Evolutionary conservation across 2,329 filamentous ascomycete species (phyloP).

Genomic region (Cytospora mali): DNA sequence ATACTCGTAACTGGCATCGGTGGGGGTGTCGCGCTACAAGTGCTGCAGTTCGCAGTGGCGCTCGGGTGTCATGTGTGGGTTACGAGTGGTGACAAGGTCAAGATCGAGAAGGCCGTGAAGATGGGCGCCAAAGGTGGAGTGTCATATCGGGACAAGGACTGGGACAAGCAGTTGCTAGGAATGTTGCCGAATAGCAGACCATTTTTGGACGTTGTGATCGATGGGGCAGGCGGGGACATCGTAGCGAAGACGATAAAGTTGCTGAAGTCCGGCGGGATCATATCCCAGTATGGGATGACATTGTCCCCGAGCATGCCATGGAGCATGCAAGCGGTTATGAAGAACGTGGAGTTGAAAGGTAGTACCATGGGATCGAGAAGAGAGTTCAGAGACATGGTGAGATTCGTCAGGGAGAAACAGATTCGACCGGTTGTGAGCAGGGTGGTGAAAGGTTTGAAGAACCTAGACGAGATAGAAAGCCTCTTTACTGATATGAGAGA

Average conservation of each 20-base stretch:
- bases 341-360: slow-evolving; percentile 84
- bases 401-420: slow-evolving; percentile 73
- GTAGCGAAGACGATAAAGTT: slow-evolving; percentile 68
- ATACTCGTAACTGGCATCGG: slow-evolving; percentile 90
- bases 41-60: slow-evolving; percentile 76
- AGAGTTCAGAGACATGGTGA: slow-evolving; percentile 90
- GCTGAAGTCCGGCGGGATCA: slow-evolving; percentile 80
- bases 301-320: slow-evolving; percentile 82
- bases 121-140: slow-evolving; percentile 84
- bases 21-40: slow-evolving; percentile 85
- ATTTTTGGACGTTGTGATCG: slow-evolving; percentile 80
- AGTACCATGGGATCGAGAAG: slow-evolving; percentile 88
- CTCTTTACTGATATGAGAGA: slow-evolving; percentile 88
- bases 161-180: slow-evolving; percentile 74
- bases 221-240: slow-evolving; percentile 87
- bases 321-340: slow-evolving; percentile 79
- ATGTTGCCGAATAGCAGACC: slow-evolving; percentile 67
- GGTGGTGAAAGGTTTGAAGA: slow-evolving; percentile 71
- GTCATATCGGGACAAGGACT: slow-evolving; percentile 74
- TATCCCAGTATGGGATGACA: slow-evolving; percentile 92
- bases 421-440: slow-evolving; percentile 77
- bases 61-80: slow-evolving; percentile 79
- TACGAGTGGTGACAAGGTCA: slow-evolving; percentile 72
- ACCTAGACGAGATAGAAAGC: slow-evolving; percentile 75
- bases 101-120: slow-evolving; percentile 70